A percentile compares a stretch with the other conserved stretches of the same genome.
Evolutionary conservation across 805 yeast genomes (phyloP).

Genomic region (Schwanniomyces yamadae): DNA sequence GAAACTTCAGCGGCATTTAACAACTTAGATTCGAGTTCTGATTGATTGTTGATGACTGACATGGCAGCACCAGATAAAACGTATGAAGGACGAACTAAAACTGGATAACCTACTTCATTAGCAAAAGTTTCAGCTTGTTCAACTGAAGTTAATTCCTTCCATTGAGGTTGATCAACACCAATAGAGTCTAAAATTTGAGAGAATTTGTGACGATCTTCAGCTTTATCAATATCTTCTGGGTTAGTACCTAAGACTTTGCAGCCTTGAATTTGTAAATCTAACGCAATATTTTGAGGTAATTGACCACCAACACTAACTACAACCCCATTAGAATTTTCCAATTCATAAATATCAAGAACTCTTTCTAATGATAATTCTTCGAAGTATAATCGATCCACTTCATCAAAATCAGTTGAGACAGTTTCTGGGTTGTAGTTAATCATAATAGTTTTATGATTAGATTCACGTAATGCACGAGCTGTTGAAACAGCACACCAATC

Average conservation of each 20-base stretch:
- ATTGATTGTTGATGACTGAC: conserved; percentile 82
- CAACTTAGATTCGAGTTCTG: conserved; percentile 79
- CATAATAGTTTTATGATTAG: conserved; percentile 91
- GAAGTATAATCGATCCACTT: conserved; percentile 94
- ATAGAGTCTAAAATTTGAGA: conserved; percentile 91
- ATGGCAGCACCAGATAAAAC: conserved; percentile 98
- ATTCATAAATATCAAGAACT: conserved; percentile 94
- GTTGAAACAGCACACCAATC: conserved; percentile 99
- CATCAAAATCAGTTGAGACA: conserved; percentile 97
- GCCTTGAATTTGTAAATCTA: conserved; percentile 73
- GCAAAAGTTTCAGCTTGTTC: conserved; percentile 87
- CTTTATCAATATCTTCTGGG: conserved; percentile 93
- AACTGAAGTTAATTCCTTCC: conserved; percentile 91
- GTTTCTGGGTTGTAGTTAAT: conserved; percentile 98
- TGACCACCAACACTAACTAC: conserved; percentile 98
- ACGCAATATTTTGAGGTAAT: conserved; percentile 95
- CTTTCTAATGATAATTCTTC: conserved; percentile 95
- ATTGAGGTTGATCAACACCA: conserved; percentile 93
- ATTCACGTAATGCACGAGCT: conserved; percentile 86
- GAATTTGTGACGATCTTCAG: conserved; percentile 98
- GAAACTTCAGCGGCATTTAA: conserved; percentile 89
- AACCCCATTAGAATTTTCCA: conserved; percentile 86
- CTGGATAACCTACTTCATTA: conserved; percentile 86
- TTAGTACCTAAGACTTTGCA: conserved; percentile 91
- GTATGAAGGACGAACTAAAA: conserved; percentile 94